Evolutionary conservation across 306 rosid genomes (phyloP).

Genomic region (Ormosia emarginata): DNA sequence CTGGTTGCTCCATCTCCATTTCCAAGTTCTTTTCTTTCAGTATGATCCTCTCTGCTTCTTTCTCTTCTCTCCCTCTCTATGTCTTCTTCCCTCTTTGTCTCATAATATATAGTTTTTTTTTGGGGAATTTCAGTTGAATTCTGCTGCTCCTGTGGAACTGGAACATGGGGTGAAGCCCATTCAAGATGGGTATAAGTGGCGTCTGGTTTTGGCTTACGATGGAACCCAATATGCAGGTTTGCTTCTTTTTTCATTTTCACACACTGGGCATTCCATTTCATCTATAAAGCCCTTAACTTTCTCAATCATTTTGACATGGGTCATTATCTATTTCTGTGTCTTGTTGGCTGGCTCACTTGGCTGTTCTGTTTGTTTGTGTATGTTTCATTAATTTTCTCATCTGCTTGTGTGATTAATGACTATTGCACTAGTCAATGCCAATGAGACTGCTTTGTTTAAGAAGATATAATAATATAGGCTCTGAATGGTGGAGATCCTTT

Average conservation of each 20-base stretch:
- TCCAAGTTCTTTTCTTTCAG: slow-evolving; percentile 34
- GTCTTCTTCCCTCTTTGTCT: neutral
- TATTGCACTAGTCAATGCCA: neutral
- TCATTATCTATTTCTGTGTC: neutral
- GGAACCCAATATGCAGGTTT: slow-evolving; percentile 80
- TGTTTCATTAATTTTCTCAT: neutral
- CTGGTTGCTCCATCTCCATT: slow-evolving; percentile 31
- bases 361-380: neutral
- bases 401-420: neutral
- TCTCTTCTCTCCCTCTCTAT: neutral
- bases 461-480: neutral
- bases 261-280: neutral
- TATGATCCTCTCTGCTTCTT: neutral
- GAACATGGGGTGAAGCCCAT: slow-evolving; percentile 26
- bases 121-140: slow-evolving; percentile 29
- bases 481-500: neutral
- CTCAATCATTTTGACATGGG: neutral
- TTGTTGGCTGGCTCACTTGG: neutral
- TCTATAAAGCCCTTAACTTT: neutral
- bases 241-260: neutral
- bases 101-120: neutral
- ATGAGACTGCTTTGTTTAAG: neutral
- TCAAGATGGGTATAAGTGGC: slow-evolving; percentile 63
- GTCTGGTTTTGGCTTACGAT: slow-evolving; percentile 73
- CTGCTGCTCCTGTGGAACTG: slow-evolving; percentile 15